These are phyloP conservation scores for Fusarium newnesense DNA, from an alignment of 2,329 filamentous ascomycete species.

Conservation along the genomic window DNA sequence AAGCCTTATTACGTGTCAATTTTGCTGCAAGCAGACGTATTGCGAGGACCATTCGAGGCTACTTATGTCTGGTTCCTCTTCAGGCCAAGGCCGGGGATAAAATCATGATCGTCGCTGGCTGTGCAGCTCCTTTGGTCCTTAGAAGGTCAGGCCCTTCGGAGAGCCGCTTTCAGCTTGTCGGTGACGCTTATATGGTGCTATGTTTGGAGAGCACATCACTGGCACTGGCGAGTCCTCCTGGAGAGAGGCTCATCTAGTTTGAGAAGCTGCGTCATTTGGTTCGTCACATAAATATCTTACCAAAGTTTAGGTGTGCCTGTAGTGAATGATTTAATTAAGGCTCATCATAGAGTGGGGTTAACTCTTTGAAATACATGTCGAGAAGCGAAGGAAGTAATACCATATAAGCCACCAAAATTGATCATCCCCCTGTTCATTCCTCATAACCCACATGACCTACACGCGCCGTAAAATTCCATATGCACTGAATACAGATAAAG, in stretches of 20 bases:
- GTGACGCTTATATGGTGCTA: constrained; percentile 29
- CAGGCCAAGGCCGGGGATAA: constrained; percentile 21
- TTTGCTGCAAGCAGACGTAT: constrained; percentile 30
- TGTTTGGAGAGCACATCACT: constrained; percentile 32
- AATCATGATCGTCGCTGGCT: neutral
- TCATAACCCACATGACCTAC: constrained; percentile 3
- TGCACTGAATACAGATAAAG: constrained; percentile 7
- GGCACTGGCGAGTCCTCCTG: constrained; percentile 11
- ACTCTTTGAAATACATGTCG: constrained; percentile 33
- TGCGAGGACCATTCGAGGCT: constrained; percentile 30
- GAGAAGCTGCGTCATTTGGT: neutral
- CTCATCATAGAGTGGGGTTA: constrained; percentile 21
- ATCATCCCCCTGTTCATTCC: constrained; percentile 6
- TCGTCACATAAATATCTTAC: neutral
- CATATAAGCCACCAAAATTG: constrained; percentile 35
- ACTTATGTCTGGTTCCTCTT: constrained; percentile 33
- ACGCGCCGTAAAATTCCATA: constrained; percentile 12
- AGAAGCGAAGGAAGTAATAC: constrained; percentile 29
- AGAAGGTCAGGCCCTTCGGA: constrained; percentile 17
- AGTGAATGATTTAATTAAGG: neutral
- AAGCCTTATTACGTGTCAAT: constrained; percentile 22
- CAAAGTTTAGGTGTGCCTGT: neutral
- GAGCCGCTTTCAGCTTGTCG: constrained; percentile 23
- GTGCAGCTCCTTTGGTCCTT: constrained; percentile 26
- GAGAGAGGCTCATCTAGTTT: constrained; percentile 24